These are phyloP conservation scores for Zygosaccharomyces bisporus DNA, from an alignment of 805 yeast genomes.

Conservation along the genomic window DNA sequence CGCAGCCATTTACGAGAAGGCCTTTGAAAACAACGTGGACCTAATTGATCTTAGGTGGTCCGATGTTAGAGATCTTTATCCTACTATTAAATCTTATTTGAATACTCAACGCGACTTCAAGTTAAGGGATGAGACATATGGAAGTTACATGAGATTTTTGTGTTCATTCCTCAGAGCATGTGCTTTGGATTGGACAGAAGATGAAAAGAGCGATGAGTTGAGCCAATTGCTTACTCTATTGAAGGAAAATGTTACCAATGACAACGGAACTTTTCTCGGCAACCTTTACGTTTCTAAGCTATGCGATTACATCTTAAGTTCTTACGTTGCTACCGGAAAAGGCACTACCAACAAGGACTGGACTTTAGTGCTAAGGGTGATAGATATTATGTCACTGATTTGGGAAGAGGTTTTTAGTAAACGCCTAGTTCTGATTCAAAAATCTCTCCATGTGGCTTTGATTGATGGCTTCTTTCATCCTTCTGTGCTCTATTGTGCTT, in stretches of 20 bases:
- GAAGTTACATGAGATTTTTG: constrained; percentile 28
- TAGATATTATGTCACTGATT: constrained; percentile 40
- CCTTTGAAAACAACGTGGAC: constrained; percentile 10
- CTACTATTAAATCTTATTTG: constrained; percentile 8
- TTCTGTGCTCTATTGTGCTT: constrained; percentile 39
- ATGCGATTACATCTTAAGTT: constrained; percentile 17
- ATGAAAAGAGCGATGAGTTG: constrained; percentile 15
- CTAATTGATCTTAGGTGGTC: constrained; percentile 12
- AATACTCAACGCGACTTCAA: constrained; percentile 22
- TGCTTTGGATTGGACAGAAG: constrained; percentile 14
- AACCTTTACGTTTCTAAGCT: constrained; percentile 23
- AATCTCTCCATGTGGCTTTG: constrained; percentile 54
- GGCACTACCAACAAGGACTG: not conserved
- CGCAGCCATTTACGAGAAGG: constrained; percentile 21
- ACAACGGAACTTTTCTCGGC: constrained; percentile 29
- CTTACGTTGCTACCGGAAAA: constrained; percentile 11
- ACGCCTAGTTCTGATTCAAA: constrained; percentile 62
- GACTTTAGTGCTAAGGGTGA: constrained; percentile 22
- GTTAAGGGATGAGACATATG: constrained; percentile 31
- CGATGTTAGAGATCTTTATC: constrained; percentile 17
- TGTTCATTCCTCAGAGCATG: constrained; percentile 18
- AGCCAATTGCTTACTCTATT: constrained; percentile 17
- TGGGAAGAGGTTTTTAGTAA: constrained; percentile 60
- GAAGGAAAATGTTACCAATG: constrained; percentile 18
- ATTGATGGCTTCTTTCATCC: constrained; percentile 49